Conservation (phyloP, 2,329 filamentous ascomycete genomes). For the Metarhizium robertsii region DNA sequence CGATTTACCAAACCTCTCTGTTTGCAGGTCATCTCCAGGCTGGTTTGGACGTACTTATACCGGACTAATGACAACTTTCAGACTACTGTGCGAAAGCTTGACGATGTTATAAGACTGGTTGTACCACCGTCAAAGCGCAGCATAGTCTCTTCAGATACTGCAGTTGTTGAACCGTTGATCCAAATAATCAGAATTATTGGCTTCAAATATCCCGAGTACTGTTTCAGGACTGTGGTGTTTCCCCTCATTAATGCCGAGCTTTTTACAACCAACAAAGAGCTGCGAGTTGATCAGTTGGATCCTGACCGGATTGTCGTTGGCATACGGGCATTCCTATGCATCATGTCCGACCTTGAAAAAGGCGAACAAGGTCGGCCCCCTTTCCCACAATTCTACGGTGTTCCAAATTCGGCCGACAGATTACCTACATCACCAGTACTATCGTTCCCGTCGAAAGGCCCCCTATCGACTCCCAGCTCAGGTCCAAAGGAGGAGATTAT, state of each 20-base stretch:
- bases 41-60: slow-evolving; percentile 93
- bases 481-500: slow-evolving; percentile 50
- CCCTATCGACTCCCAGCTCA: slow-evolving; percentile 15
- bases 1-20: slow-evolving; percentile 67
- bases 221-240: slow-evolving; percentile 88
- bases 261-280: slow-evolving; percentile 66
- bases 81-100: slow-evolving; percentile 66
- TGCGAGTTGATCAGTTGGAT: slow-evolving; percentile 86
- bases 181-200: slow-evolving; percentile 92
- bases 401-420: slow-evolving; percentile 31
- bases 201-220: slow-evolving; percentile 87
- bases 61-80: slow-evolving; percentile 64
- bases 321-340: slow-evolving; percentile 84
- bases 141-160: slow-evolving; percentile 71
- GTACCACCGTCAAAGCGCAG: slow-evolving; percentile 73
- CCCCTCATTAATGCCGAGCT: slow-evolving; percentile 87
- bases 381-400: slow-evolving; percentile 63
- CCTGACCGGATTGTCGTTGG: slow-evolving; percentile 97
- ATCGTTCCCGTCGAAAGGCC: slow-evolving; percentile 22
- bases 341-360: slow-evolving; percentile 88
- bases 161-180: slow-evolving; percentile 82
- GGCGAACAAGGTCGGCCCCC: slow-evolving; percentile 68
- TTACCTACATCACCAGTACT: slow-evolving; percentile 41
- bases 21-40: slow-evolving; percentile 78
- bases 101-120: slow-evolving; percentile 80